A percentile compares a stretch with the other conserved stretches of the same genome.
Conservation (phyloP, 2,329 filamentous ascomycete genomes). For the Clonostachys sp. region DNA sequence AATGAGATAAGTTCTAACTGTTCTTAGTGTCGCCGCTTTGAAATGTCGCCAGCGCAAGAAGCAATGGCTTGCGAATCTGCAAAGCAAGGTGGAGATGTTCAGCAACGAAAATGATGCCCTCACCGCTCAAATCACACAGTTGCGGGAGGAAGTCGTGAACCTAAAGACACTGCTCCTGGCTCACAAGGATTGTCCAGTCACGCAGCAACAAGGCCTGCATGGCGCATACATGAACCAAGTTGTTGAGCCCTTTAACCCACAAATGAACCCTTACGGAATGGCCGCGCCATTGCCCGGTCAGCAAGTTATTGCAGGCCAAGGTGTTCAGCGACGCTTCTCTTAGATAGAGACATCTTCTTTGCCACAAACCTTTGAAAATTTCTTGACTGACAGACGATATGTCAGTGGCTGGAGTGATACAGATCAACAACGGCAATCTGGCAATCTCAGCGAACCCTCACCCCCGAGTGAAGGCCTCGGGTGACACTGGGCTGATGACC, state of each 20-base stretch:
- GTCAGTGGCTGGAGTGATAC: too few species aligned
- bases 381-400: too few species aligned
- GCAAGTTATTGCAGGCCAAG: constrained; percentile 51
- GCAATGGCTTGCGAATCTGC: constrained; percentile 94
- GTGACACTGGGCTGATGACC: too few species aligned
- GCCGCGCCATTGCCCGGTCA: constrained; percentile 45
- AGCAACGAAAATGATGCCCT: constrained; percentile 88
- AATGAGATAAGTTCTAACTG: constrained; percentile 2
- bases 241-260: constrained; percentile 48
- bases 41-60: constrained; percentile 99
- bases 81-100: constrained; percentile 91
- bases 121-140: constrained; percentile 73
- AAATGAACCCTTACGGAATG: constrained; percentile 59
- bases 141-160: constrained; percentile 91
- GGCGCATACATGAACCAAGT: constrained; percentile 50
- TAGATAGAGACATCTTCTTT: constrained; percentile 24
- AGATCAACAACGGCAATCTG: too few species aligned
- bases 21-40: constrained; percentile 77
- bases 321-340: constrained; percentile 51
- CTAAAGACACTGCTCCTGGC: constrained; percentile 88
- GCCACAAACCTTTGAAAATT: background rate
- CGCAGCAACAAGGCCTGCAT: constrained; percentile 71
- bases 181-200: constrained; percentile 94
- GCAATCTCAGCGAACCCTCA: too few species aligned
- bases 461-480: too few species aligned